Evolutionary conservation across 2,329 filamentous ascomycete genomes (phyloP).

Genomic region (Nothophaeocryptopus gaeumannii): DNA sequence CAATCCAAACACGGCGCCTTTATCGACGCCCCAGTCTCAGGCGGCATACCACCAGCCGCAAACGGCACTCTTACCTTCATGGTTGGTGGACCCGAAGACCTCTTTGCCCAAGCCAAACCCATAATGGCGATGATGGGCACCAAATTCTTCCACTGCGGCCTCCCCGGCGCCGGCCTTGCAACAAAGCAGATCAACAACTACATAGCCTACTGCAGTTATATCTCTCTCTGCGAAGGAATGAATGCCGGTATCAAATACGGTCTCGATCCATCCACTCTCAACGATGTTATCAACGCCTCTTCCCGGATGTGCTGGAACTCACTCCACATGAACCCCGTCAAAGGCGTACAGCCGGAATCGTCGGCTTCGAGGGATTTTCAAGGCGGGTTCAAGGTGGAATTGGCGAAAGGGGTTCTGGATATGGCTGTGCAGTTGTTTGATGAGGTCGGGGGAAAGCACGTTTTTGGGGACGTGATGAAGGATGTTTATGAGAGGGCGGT

Average conservation of each 20-base stretch:
- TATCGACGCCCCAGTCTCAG: slow-evolving; percentile 40
- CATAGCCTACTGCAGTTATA: slow-evolving; percentile 54
- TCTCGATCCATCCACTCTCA: slow-evolving; percentile 51
- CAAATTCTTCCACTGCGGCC: slow-evolving; percentile 33
- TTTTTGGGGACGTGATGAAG: slow-evolving; percentile 25
- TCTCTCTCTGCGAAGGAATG: slow-evolving; percentile 57
- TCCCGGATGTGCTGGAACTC: slow-evolving; percentile 40
- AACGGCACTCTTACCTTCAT: slow-evolving; percentile 39
- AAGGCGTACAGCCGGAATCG: slow-evolving; percentile 37
- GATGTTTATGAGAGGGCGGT: slow-evolving; percentile 10
- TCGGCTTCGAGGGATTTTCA: slow-evolving; percentile 40
- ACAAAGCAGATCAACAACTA: slow-evolving; percentile 55
- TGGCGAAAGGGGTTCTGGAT: slow-evolving; percentile 36
- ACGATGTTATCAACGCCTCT: slow-evolving; percentile 48
- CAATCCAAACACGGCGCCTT: slow-evolving; percentile 21
- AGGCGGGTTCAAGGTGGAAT: slow-evolving; percentile 38
- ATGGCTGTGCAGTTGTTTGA: slow-evolving; percentile 36
- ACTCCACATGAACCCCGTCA: slow-evolving; percentile 30
- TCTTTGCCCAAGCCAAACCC: slow-evolving; percentile 11
- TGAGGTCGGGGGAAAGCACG: slow-evolving; percentile 35
- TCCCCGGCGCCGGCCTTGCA: slow-evolving; percentile 30
- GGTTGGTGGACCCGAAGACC: slow-evolving; percentile 29
- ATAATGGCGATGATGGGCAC: slow-evolving; percentile 28
- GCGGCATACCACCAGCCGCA: slow-evolving; percentile 38
- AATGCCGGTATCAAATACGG: slow-evolving; percentile 58